Evolutionary conservation across 371 early-diverging fungal genomes (phyloP), one percentile per base, ranked within the genome.

Genomic region (Saksenaea oblongispora): DNA sequence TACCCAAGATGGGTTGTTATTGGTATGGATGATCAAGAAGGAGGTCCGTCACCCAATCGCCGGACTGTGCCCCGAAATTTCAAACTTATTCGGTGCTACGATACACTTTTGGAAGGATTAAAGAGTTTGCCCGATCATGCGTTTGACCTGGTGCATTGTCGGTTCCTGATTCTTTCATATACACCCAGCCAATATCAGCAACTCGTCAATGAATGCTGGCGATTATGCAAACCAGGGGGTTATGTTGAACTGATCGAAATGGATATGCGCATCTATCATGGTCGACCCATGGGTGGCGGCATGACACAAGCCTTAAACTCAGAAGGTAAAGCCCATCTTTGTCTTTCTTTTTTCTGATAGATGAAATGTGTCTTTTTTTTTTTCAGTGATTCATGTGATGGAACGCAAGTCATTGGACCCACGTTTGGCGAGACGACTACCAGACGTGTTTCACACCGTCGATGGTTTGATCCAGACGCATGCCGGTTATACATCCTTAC

Each of bases 171-270:
- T 13, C 42, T 78, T 14, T 56, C 64, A 3, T 67, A 66, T 17
- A 51, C 70, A 1, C 61, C 69, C 26, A 64, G 66, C 11, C 55
- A 70, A 22, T 81, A 78, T 34, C 64, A 69, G 44, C 36, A 63
- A 7, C 37, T 80, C 24, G 56, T 78, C n/a, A 61, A 56, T 9
- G 81, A 78, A 47, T 78, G 74, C 18, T 42, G 68, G 54, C 56
- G 81, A 15, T 17, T 80, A 10, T 70, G 72, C 15, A 73, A 72
- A 31, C 64, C 71, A 1, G 56, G 54, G 34, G 76, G 78, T 0
- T 75, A 65, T 60, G 66, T 80, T 11, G 81, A 80, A 63, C 53
- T 75, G 5, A 70, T 80, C 56, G 81, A 80, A 36, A 62, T 74
- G 64, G 81, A 78, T 34, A 63, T 80, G 69, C 63, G 76, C 17